These are phyloP conservation scores for Cladophialophora psammophila DNA, from an alignment of 2,329 filamentous ascomycete genomes.

Conservation along the genomic window DNA sequence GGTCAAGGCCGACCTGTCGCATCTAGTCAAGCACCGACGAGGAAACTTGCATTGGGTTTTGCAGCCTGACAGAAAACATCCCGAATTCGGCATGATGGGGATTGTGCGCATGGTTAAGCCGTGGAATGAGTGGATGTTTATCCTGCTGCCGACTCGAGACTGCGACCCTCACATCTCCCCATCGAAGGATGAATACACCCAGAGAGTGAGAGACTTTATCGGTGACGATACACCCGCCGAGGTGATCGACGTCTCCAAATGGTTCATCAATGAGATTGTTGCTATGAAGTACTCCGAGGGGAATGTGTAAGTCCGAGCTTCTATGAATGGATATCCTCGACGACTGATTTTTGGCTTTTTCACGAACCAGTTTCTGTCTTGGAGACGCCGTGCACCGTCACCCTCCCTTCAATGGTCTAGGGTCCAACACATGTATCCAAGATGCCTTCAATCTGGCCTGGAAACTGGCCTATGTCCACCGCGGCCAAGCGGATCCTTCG, in stretches of 20 bases:
- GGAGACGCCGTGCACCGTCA: conserved; percentile 50
- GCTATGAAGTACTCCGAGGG: conserved; percentile 62
- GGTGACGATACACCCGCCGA: conserved; percentile 60
- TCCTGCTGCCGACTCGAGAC: conserved; percentile 54
- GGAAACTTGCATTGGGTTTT: conserved; percentile 69
- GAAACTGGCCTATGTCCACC: conserved; percentile 46
- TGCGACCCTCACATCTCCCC: neutral
- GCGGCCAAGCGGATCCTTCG: conserved; percentile 43
- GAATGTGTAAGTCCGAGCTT: conserved; percentile 9
- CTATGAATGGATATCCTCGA: neutral
- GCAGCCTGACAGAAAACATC: conserved; percentile 56
- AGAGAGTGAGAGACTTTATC: conserved; percentile 59
- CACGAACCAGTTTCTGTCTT: conserved; percentile 45
- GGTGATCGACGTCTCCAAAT: conserved; percentile 63
- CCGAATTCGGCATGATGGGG: conserved; percentile 58
- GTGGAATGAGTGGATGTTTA: conserved; percentile 69
- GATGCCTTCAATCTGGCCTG: conserved; percentile 50
- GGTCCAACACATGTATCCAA: conserved; percentile 49
- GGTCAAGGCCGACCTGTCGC: conserved; percentile 58
- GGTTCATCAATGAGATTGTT: conserved; percentile 68
- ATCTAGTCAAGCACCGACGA: conserved; percentile 57
- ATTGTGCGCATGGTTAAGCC: conserved; percentile 67
- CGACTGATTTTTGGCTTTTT: neutral
- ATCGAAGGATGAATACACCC: conserved; percentile 52
- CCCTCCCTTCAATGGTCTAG: conserved; percentile 49